Conservation (phyloP, 129 eudicot species). For the Lonicera japonica region DNA sequence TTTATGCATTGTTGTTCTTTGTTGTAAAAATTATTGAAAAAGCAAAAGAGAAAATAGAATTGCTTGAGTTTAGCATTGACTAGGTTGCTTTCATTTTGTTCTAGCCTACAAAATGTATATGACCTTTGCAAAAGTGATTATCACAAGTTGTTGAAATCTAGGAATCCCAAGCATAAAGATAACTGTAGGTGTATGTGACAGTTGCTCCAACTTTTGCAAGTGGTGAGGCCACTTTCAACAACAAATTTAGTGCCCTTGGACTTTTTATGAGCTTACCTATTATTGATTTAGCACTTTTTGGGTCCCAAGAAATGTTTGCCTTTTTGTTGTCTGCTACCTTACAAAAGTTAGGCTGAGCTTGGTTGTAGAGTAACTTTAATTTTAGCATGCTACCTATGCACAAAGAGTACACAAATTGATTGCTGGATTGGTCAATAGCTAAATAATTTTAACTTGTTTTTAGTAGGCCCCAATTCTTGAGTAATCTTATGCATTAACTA, state of each 20-base stretch:
- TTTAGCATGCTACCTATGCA: neutral
- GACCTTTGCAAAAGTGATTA: constrained; percentile 36
- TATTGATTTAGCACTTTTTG: constrained; percentile 25
- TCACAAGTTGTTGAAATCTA: constrained; percentile 47
- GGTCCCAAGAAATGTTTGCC: constrained; percentile 41
- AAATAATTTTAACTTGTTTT: too few species aligned
- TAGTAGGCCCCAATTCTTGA: too few species aligned
- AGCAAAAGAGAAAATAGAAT: constrained; percentile 20
- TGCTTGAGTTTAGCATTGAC: constrained; percentile 14
- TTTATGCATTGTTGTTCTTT: constrained; percentile 15
- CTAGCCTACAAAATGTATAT: constrained; percentile 13
- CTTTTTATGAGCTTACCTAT: constrained; percentile 30
- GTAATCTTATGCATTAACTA: too few species aligned
- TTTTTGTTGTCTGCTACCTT: constrained; percentile 25
- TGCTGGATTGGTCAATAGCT: too few species aligned
- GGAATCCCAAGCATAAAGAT: constrained; percentile 70
- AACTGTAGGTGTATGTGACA: constrained; percentile 19
- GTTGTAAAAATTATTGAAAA: constrained; percentile 18
- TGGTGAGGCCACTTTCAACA: constrained; percentile 34
- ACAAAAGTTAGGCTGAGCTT: constrained; percentile 18
- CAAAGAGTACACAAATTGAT: too few species aligned
- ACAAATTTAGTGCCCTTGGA: constrained; percentile 34
- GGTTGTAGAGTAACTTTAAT: constrained; percentile 17
- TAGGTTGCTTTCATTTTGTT: constrained; percentile 15
- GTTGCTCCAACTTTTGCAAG: constrained; percentile 23